Percentiles rank a stretch among this genome's conserved stretches.
These are phyloP conservation scores for Sporisorium scitamineum DNA, from an alignment of 1,284 basidiomycete species.

Conservation along the genomic window DNA sequence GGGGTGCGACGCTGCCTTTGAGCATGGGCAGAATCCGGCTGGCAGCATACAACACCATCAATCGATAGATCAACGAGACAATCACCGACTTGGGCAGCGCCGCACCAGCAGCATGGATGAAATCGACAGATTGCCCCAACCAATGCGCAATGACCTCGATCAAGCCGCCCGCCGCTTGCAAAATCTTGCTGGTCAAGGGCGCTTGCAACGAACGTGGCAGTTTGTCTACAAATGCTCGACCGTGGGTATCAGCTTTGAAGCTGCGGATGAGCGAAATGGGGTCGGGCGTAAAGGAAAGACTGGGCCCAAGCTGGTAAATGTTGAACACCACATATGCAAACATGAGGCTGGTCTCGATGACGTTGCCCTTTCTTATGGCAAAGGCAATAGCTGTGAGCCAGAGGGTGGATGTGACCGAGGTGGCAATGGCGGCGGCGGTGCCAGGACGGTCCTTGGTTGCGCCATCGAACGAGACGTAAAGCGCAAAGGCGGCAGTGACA, in stretches of 20 bases:
- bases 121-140: slow-evolving; percentile 55
- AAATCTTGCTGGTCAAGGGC: slow-evolving; percentile 35
- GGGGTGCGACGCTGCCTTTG: slow-evolving; percentile 39
- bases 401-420: slow-evolving; percentile 57
- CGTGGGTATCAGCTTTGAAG: slow-evolving; percentile 58
- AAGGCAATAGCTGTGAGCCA: slow-evolving; percentile 68
- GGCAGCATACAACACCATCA: slow-evolving; percentile 66
- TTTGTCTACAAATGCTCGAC: slow-evolving; percentile 34
- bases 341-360: slow-evolving; percentile 67
- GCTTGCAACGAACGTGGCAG: slow-evolving; percentile 33
- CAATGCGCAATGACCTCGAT: slow-evolving; percentile 57
- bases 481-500: slow-evolving; percentile 59
- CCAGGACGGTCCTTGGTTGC: slow-evolving; percentile 59
- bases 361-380: slow-evolving; percentile 66
- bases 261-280: slow-evolving; percentile 65
- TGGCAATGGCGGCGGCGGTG: slow-evolving; percentile 63
- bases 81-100: slow-evolving; percentile 65
- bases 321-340: slow-evolving; percentile 68
- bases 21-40: slow-evolving; percentile 63
- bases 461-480: slow-evolving; percentile 64
- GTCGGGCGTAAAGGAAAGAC: slow-evolving; percentile 61
- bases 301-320: slow-evolving; percentile 63
- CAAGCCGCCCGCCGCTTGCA: slow-evolving; percentile 40
- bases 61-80: slow-evolving; percentile 63
- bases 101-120: slow-evolving; percentile 56